Conservation (phyloP, 169 alveolate species). For the Plasmodium ovale region DNA sequence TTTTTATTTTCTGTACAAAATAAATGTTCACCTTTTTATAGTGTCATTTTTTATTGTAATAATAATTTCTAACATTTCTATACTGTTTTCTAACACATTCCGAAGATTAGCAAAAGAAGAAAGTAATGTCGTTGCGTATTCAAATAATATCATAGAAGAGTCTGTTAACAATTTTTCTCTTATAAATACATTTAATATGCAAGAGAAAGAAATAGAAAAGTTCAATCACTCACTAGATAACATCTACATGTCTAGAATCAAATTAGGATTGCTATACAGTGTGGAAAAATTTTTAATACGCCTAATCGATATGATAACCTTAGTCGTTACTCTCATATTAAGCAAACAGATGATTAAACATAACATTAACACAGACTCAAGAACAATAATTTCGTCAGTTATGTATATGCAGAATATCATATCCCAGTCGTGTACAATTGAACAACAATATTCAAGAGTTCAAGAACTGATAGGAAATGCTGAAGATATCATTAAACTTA, state of each 20-base stretch:
- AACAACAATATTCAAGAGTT: slow-evolving; percentile 71
- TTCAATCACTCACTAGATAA: slow-evolving; percentile 34
- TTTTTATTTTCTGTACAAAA: slow-evolving; percentile 65
- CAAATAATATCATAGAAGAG: slow-evolving; percentile 55
- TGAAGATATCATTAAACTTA: slow-evolving; percentile 45
- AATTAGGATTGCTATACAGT: slow-evolving; percentile 60
- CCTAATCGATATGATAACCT: slow-evolving; percentile 34
- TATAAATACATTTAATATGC: slow-evolving; percentile 48
- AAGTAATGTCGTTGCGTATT: slow-evolving; percentile 39
- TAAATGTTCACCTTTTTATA: slow-evolving; percentile 39
- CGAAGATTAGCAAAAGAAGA: slow-evolving; percentile 70
- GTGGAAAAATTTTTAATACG: slow-evolving; percentile 47
- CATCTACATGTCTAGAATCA: slow-evolving; percentile 31
- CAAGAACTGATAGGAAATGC: slow-evolving; percentile 73
- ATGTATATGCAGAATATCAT: slow-evolving; percentile 66
- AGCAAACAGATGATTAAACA: slow-evolving; percentile 20
- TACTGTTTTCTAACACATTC: slow-evolving; percentile 44
- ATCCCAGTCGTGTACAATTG: slow-evolving; percentile 59
- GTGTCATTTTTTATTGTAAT: slow-evolving; percentile 55
- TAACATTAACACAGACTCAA: slow-evolving; percentile 22
- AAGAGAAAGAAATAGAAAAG: slow-evolving; percentile 26
- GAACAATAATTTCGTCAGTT: slow-evolving; percentile 49
- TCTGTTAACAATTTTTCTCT: slow-evolving; percentile 34
- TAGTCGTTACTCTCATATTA: slow-evolving; percentile 35
- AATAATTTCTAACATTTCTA: slow-evolving; percentile 48